Evolutionary conservation across 192 early-diverging fungal species (phyloP).

Genomic region (Coemansia sp.): DNA sequence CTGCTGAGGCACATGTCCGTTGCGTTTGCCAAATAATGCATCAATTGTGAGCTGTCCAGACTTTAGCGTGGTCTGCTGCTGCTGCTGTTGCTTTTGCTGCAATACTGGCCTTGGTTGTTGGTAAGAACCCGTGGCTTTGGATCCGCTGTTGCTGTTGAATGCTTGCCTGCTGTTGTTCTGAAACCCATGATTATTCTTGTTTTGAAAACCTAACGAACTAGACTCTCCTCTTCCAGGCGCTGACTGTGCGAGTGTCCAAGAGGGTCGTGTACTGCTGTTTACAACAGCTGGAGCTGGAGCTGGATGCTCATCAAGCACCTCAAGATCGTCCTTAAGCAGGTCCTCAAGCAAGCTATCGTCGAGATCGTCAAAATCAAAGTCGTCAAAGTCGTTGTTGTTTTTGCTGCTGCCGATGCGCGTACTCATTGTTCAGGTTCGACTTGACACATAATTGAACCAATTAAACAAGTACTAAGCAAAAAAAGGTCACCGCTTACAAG

Average conservation of each 20-base stretch:
- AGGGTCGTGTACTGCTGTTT: neutral
- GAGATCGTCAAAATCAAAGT: slow-evolving; percentile 38
- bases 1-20: neutral
- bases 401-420: slow-evolving; percentile 3
- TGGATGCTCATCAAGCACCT: neutral
- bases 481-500: neutral
- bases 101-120: neutral
- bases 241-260: neutral
- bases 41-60: slow-evolving; percentile 41
- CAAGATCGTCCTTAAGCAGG: slow-evolving; percentile 34
- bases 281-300: neutral
- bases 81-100: slow-evolving; percentile 9
- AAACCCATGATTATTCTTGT: neutral
- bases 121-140: neutral
- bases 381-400: slow-evolving; percentile 23
- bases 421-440: slow-evolving; percentile 7
- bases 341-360: slow-evolving; percentile 38
- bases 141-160: slow-evolving; percentile 3
- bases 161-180: neutral
- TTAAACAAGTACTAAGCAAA: neutral
- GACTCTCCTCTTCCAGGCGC: neutral
- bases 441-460: neutral
- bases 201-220: neutral
- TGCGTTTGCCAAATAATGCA: slow-evolving; percentile 28
- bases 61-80: neutral